Conservation (phyloP, 805 yeast species). For the Brettanomyces bruxellensis region DNA sequence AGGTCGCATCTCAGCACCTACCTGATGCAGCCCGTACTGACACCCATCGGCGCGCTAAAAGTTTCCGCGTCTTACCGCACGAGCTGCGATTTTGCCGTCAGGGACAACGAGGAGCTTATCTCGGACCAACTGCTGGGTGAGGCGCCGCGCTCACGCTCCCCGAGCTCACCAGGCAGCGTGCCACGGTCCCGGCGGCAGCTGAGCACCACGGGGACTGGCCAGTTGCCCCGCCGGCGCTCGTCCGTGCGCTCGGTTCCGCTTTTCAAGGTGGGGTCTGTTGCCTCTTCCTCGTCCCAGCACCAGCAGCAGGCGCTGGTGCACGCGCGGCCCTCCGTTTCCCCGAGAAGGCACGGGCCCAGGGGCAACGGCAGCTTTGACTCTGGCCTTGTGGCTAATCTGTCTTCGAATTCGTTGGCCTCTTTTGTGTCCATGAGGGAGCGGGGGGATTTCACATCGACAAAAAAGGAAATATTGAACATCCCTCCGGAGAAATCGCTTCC, state of each 20-base stretch:
- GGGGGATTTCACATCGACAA: no score
- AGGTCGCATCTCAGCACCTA: slow-evolving; percentile 33
- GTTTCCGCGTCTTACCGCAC: slow-evolving; percentile 74
- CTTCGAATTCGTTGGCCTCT: no score
- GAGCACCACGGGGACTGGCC: not conserved
- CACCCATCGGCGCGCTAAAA: slow-evolving; percentile 65
- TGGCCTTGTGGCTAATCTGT: no score
- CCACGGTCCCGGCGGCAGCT: not conserved
- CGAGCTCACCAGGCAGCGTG: not conserved
- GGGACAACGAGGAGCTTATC: slow-evolving; percentile 56
- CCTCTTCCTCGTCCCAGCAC: slow-evolving; percentile 11
- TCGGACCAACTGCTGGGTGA: slow-evolving; percentile 26
- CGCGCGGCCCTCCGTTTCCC: no score
- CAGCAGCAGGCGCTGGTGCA: not conserved
- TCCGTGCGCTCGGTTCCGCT: slow-evolving; percentile 41
- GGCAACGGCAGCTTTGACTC: no score
- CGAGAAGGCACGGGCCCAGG: no score
- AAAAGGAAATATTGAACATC: no score
- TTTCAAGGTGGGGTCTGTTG: slow-evolving; percentile 54
- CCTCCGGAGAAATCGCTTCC: no score
- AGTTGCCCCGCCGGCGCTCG: slow-evolving; percentile 19
- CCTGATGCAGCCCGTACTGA: slow-evolving; percentile 59
- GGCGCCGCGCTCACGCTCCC: not conserved
- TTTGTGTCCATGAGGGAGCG: no score
- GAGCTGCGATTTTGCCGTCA: slow-evolving; percentile 58